Percentiles rank a stretch among this genome's conserved stretches.
These are phyloP conservation scores for Paracorniculantispora psalliotae DNA, from an alignment of 2,329 filamentous ascomycete species.

Conservation along the genomic window DNA sequence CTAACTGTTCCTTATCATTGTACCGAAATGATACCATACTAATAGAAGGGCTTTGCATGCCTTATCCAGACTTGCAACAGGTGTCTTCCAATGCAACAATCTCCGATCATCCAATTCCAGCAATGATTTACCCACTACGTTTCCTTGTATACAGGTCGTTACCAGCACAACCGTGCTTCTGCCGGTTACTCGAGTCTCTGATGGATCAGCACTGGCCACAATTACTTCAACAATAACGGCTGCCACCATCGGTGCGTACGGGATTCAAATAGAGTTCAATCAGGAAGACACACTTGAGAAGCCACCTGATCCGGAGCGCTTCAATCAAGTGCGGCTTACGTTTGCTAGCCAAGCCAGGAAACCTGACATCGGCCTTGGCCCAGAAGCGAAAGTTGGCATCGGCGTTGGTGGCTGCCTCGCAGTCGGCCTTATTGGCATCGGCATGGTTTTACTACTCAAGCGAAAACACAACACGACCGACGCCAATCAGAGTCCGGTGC, in stretches of 20 bases:
- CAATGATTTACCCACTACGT: not conserved
- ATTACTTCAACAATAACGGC: not conserved
- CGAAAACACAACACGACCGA: not conserved
- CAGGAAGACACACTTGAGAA: not conserved
- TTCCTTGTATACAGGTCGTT: not conserved
- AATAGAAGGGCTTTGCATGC: too few species aligned
- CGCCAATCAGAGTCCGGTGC: too few species aligned
- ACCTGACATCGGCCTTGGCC: not conserved
- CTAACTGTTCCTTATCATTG: not conserved
- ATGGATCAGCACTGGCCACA: not conserved
- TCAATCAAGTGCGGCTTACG: not conserved
- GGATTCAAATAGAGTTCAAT: not conserved
- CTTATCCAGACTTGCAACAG: not conserved
- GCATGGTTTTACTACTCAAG: not conserved
- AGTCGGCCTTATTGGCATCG: not conserved
- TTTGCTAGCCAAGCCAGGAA: not conserved
- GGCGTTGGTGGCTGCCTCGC: not conserved
- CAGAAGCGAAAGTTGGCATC: not conserved
- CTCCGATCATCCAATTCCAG: not conserved
- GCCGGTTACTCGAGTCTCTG: not conserved
- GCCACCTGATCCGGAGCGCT: not conserved
- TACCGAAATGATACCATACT: too few species aligned
- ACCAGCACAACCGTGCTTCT: not conserved
- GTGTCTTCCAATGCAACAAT: not conserved
- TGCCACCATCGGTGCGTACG: not conserved